Evolutionary conservation across 2,329 filamentous ascomycete genomes (phyloP).

Genomic region (Fusarium sp.): DNA sequence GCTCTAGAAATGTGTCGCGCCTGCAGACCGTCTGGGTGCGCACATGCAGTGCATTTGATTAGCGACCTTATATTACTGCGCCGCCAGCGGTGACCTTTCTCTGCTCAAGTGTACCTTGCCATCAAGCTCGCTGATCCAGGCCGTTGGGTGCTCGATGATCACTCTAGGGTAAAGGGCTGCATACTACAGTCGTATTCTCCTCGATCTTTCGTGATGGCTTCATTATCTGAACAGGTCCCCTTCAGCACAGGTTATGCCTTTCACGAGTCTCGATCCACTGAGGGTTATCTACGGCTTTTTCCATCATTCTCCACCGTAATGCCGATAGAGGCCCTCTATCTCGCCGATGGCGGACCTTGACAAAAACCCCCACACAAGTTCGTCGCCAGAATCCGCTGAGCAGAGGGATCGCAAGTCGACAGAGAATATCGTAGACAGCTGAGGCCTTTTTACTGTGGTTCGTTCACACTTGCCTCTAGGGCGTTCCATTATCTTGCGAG

Average conservation of each 20-base stretch:
- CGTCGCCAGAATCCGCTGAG: conserved; percentile 12
- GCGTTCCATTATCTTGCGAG: too few relatives aligned
- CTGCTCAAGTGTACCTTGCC: background rate
- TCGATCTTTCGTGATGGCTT: conserved; percentile 1
- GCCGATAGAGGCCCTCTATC: conserved; percentile 11
- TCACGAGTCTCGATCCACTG: background rate
- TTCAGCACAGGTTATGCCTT: background rate
- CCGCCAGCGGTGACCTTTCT: too few relatives aligned
- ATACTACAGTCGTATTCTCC: background rate
- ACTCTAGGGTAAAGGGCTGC: background rate
- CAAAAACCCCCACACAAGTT: conserved; percentile 33
- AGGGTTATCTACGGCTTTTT: background rate
- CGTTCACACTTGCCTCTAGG: too few relatives aligned
- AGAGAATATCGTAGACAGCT: background rate
- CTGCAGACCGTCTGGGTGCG: conserved; percentile 14
- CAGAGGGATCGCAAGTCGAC: background rate
- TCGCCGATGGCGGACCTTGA: conserved; percentile 37
- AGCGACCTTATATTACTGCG: background rate
- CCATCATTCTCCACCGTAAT: conserved; percentile 28
- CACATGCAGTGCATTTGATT: conserved; percentile 10
- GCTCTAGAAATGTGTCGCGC: conserved; percentile 1
- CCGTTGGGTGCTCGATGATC: too few relatives aligned
- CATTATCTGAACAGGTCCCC: background rate
- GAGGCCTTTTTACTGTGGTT: too few relatives aligned
- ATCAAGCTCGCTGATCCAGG: conserved; percentile 10